Conservation (phyloP, 2,329 filamentous ascomycete genomes). For the Dactylellina cionopaga region DNA sequence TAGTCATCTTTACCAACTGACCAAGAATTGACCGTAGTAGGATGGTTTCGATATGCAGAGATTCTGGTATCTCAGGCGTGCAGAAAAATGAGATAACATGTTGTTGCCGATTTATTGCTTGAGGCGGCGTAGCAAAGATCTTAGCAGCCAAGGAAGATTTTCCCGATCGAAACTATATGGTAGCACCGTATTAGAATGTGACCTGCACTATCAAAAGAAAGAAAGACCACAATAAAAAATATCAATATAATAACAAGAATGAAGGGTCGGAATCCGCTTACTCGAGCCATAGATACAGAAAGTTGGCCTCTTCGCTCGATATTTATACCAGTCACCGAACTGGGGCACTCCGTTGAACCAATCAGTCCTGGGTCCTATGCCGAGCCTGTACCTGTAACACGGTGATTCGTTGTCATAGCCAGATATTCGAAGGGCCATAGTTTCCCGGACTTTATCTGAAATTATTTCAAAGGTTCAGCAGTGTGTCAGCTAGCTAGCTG, state of each 20-base stretch:
- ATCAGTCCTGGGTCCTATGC: slow-evolving; percentile 2
- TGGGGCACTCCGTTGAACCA: background rate
- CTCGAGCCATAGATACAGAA: slow-evolving; percentile 9
- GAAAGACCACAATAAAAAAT: background rate
- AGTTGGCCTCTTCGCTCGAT: background rate
- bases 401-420: slow-evolving; percentile 6
- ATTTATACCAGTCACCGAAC: background rate
- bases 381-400: background rate
- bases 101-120: background rate
- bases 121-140: no score
- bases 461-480: no score
- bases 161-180: background rate
- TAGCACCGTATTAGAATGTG: no score
- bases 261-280: background rate
- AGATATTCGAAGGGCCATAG: background rate
- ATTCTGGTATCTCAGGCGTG: slow-evolving; percentile 11
- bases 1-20: slow-evolving; percentile 1
- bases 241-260: background rate
- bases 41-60: slow-evolving; percentile 14
- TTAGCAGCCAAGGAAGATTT: slow-evolving; percentile 1
- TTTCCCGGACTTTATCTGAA: background rate
- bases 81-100: slow-evolving; percentile 18
- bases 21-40: background rate
- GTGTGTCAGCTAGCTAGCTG: no score
- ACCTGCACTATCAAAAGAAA: background rate